Conservation (phyloP, 768 basidiomycete genomes). For the Lenzites betulinus region DNA sequence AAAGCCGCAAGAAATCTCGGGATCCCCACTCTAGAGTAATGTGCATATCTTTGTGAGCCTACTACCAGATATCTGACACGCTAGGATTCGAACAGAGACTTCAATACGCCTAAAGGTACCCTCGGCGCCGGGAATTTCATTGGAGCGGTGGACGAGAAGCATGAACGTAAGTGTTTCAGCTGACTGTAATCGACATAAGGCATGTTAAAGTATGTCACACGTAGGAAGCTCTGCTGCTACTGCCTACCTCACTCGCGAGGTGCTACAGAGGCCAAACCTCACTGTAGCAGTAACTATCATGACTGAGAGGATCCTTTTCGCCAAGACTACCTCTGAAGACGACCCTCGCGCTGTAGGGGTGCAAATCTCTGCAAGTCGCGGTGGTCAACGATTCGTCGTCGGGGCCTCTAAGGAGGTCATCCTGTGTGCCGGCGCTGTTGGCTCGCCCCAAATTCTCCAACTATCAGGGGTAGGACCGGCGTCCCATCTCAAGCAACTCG, state of each 20-base stretch:
- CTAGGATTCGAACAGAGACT: conserved; percentile 19
- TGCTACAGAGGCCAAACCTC: conserved; percentile 29
- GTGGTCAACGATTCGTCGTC: conserved; percentile 15
- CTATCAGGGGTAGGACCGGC: conserved; percentile 32
- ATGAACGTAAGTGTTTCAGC: conserved; percentile 15
- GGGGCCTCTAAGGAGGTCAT: conserved; percentile 23
- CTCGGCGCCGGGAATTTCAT: conserved; percentile 18
- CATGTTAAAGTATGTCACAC: neutral
- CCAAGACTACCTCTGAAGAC: neutral
- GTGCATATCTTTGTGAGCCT: neutral
- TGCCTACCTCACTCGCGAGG: conserved; percentile 28
- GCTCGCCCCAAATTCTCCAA: conserved; percentile 26
- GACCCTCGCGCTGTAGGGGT: conserved; percentile 12
- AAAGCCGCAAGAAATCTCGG: conserved; percentile 6
- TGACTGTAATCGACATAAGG: too few relatives aligned
- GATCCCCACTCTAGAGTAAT: conserved; percentile 3
- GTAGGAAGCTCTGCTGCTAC: conserved; percentile 30
- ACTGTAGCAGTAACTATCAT: conserved; percentile 23
- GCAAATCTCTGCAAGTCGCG: neutral
- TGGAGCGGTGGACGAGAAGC: conserved; percentile 21
- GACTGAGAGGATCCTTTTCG: conserved; percentile 26
- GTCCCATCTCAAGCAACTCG: conserved; percentile 15
- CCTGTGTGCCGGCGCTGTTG: conserved; percentile 19
- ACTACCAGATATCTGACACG: too few relatives aligned
- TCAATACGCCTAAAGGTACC: conserved; percentile 21